Evolutionary conservation across 805 yeast genomes (phyloP), one percentile per base, ranked within the genome.

Genomic region (Teunomyces lycoperdinae): DNA sequence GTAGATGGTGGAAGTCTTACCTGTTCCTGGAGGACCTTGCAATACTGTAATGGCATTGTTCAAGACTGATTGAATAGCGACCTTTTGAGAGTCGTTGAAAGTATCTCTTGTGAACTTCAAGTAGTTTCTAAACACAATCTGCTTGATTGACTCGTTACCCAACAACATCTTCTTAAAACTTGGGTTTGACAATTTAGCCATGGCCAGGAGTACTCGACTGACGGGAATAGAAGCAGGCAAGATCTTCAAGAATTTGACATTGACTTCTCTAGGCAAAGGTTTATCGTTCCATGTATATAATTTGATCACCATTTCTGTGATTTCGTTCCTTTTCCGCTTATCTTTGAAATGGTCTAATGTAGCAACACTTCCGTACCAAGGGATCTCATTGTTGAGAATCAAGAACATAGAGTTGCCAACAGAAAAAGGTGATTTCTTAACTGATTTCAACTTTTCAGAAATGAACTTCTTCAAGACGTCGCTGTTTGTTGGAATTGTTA

Each of bases 151-250:
- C 46, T 78, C 71, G 47, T 79, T 74, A 4, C 86, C 87, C 43
- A 81, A 57, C 14, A 82, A 61, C 76, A 81, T 72, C 45, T 74
- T 74, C 45, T 74, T 70, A 54, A 82, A 81, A 44, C 69, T 76
- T 6, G 74, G 72, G 58, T 81, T 81, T 40, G 73, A 73, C 31
- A 84, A 71, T 42, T 79, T 71, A 1, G 80, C 71, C 88, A 85
- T 85, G 0, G 89, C 85, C 54, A 78, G 76, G 59, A 85, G 69
- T 5, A 83, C 82, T 62, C 90, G 69, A 38, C 80, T 76, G 5
- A 82, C 78, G 2, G 85, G 85, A 4, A 80, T 79, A 7, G 85
- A 79, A 16, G 83, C 81, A 0, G 89, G 89, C 43, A 85, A 57
- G 9, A 85, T 58, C 30, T 68, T 62, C 38, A 71, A 61, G 30